Conservation (phyloP, 495 filamentous ascomycete genomes). For the Patellaria atrata region DNA sequence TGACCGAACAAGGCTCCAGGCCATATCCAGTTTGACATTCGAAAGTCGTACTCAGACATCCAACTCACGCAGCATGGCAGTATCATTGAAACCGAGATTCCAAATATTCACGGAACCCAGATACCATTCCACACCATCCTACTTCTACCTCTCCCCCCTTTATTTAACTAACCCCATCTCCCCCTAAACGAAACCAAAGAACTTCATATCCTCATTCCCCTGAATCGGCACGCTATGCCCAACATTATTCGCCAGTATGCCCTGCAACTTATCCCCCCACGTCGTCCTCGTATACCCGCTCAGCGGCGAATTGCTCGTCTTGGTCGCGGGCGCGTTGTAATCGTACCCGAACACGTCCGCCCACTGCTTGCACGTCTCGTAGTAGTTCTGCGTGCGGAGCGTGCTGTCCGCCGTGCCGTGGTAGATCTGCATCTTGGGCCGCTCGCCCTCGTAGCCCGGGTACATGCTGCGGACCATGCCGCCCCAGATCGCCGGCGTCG, state of each 20-base stretch:
- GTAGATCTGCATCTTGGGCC: constrained; percentile 42
- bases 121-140: too few species aligned
- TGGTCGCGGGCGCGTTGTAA: constrained; percentile 7
- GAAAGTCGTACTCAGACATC: too few species aligned
- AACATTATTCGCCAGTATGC: constrained; percentile 34
- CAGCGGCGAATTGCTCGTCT: constrained; percentile 12
- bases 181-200: constrained; percentile 9
- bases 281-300: constrained; percentile 34
- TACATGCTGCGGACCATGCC: constrained; percentile 36
- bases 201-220: constrained; percentile 13
- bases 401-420: constrained; percentile 39
- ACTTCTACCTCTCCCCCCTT: neutral
- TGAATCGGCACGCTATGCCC: constrained; percentile 31
- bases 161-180: constrained; percentile 1
- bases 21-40: too few species aligned
- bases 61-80: too few species aligned
- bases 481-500: constrained; percentile 36
- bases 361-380: constrained; percentile 46
- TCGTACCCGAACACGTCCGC: constrained; percentile 32
- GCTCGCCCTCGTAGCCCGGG: constrained; percentile 38
- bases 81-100: too few species aligned
- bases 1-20: too few species aligned
- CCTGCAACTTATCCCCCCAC: constrained; percentile 33
- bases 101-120: too few species aligned
- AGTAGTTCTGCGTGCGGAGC: constrained; percentile 34